Evolutionary conservation across 441 rosid species (phyloP).

Genomic region (Mallotus japonicus): DNA sequence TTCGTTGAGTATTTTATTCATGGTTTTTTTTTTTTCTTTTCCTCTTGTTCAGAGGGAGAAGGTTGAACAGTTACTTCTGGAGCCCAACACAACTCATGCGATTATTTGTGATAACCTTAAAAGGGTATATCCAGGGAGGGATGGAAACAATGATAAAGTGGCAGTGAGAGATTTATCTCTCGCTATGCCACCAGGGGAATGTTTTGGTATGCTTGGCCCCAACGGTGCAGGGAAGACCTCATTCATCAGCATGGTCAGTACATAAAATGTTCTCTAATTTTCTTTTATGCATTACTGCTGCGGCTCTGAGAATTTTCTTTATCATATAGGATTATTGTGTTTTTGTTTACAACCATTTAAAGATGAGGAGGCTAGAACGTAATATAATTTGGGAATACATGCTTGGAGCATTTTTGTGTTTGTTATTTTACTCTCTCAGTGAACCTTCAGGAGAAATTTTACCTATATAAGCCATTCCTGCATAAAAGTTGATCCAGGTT

Average conservation of each 20-base stretch:
- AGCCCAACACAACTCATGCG: slow-evolving; percentile 43
- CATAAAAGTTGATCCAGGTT: neutral
- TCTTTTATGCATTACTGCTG: neutral
- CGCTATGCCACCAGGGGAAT: slow-evolving; percentile 76
- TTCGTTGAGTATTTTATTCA: neutral
- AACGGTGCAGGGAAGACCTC: slow-evolving; percentile 97
- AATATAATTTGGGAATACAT: neutral
- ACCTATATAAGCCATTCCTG: neutral
- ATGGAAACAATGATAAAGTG: slow-evolving; percentile 75
- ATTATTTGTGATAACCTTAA: slow-evolving; percentile 63
- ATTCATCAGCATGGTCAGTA: slow-evolving; percentile 78
- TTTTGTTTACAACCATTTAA: neutral
- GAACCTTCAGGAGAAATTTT: neutral
- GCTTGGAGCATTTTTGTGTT: neutral
- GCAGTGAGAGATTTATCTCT: slow-evolving; percentile 85
- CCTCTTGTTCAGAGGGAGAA: slow-evolving; percentile 58
- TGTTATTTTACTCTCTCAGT: neutral
- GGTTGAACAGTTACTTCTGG: slow-evolving; percentile 66
- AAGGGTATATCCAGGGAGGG: slow-evolving; percentile 77
- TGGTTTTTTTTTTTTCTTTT: slow-evolving; percentile 7
- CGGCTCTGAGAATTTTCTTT: neutral
- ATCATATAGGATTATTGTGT: neutral
- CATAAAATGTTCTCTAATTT: neutral
- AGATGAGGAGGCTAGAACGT: neutral
- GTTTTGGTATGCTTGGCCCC: slow-evolving; percentile 95